Evolutionary conservation across 2,329 filamentous ascomycete species (phyloP).

Genomic region (Talaromyces atroroseus): DNA sequence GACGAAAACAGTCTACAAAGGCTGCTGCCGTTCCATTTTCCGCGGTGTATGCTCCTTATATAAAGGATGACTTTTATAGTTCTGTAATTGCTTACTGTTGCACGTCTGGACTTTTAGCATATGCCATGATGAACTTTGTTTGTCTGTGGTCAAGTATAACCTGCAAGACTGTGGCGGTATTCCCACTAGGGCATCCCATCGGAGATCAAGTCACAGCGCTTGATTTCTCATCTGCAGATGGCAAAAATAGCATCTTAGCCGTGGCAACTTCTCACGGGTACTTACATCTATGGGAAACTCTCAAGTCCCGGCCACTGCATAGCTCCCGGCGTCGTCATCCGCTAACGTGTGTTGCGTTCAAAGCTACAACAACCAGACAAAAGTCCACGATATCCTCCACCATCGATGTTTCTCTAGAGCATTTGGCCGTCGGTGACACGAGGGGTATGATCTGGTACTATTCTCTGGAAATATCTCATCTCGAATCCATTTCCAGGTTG

Average conservation of each 20-base stretch:
- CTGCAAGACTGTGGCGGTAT: constrained; percentile 59
- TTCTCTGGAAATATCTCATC: constrained; percentile 71
- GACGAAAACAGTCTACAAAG: background rate
- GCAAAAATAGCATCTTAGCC: constrained; percentile 73
- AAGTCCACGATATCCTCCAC: constrained; percentile 45
- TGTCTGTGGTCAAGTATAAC: constrained; percentile 82
- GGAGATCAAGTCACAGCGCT: constrained; percentile 69
- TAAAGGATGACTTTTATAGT: constrained; percentile 96
- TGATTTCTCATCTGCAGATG: constrained; percentile 78
- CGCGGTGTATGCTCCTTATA: constrained; percentile 71
- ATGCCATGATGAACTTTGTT: constrained; percentile 71
- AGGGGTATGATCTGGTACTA: constrained; percentile 80
- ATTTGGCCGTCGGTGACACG: constrained; percentile 82
- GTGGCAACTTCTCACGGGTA: constrained; percentile 74
- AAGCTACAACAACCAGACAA: constrained; percentile 54
- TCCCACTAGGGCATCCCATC: constrained; percentile 33
- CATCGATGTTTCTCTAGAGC: constrained; percentile 62
- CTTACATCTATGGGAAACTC: constrained; percentile 71
- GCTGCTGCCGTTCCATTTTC: constrained; percentile 62
- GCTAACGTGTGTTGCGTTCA: constrained; percentile 77
- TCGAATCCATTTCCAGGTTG: constrained; percentile 48
- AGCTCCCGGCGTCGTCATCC: constrained; percentile 65
- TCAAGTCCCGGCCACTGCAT: constrained; percentile 62
- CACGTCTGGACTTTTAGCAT: constrained; percentile 69
- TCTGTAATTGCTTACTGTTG: constrained; percentile 80